Percentiles rank a stretch among this genome's conserved stretches.
These are phyloP conservation scores for Leccinum longicurvipes DNA, from an alignment of 768 basidiomycete species.

Conservation along the genomic window DNA sequence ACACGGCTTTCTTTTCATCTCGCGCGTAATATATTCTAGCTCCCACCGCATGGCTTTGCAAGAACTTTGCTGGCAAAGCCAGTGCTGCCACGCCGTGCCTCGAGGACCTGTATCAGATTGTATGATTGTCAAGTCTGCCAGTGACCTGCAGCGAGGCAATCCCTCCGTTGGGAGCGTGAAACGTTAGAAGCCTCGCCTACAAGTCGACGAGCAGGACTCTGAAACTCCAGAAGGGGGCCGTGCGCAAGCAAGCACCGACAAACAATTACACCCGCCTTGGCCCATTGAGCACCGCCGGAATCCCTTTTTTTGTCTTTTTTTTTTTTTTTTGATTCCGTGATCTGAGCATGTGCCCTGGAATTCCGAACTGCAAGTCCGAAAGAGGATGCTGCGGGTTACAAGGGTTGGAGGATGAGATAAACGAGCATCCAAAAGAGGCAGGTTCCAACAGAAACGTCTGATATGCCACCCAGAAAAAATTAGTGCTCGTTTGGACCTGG, in stretches of 20 bases:
- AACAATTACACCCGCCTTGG: constrained; percentile 7
- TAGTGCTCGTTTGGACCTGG: constrained; percentile 26
- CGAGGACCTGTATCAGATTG: not conserved
- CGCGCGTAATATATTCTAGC: not conserved
- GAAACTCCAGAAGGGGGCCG: not conserved
- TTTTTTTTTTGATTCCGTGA: not conserved
- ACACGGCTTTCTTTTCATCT: constrained; percentile 8
- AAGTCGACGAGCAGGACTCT: not conserved
- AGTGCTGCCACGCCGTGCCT: constrained; percentile 1
- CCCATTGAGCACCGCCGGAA: constrained; percentile 2
- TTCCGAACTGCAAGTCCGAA: not conserved
- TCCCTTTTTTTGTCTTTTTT: not conserved
- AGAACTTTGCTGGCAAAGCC: not conserved
- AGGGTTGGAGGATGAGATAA: constrained; percentile 15
- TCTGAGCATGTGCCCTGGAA: constrained; percentile 9
- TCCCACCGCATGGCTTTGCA: not conserved
- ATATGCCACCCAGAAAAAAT: constrained; percentile 13
- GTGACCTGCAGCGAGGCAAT: not conserved
- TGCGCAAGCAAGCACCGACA: not conserved
- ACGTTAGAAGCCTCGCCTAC: not conserved
- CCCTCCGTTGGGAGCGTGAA: not conserved
- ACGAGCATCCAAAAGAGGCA: constrained; percentile 16
- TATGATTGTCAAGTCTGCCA: not conserved
- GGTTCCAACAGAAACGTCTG: constrained; percentile 33
- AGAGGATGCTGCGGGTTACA: constrained; percentile 6